Evolutionary conservation across 1,139 yeast genomes (phyloP), one percentile per base, ranked within the genome.

Genomic region (Blastobotrys capitulatus): DNA sequence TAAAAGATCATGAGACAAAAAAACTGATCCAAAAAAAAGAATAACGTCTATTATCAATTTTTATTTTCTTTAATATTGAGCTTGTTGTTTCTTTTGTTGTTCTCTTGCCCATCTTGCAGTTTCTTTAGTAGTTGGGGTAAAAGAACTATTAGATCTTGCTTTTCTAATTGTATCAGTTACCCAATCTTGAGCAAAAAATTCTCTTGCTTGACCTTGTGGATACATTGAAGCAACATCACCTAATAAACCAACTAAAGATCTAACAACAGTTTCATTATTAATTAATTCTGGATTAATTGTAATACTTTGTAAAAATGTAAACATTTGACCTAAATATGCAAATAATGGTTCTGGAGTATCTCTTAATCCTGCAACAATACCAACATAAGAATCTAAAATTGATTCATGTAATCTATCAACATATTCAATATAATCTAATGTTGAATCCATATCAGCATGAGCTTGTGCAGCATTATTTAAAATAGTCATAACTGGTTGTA

Each of bases 61-160:
- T 7, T 22, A 22, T 15, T 10, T 40, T 20, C 35, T 40, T 41
- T 38, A 38, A 9, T 6, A 19, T 4, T 15, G 6, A 3, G 13
- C 5, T 20, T 38, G 41, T 48, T 57, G 61, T 41, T 44, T 48
- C 70, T 80, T 82, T 65, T 82, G 89, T 69, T 83, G 96, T 60
- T 86, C 96, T 60, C 95, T 80, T 12, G 97, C 97, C 97, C 97
- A 92, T 70, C 90, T 80, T 15, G 97, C 97, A 26, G 96, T 87
- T 62, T 86, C 94, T 64, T 79, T 81, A 10, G 97, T 88, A 51
- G 77, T 72, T 55, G 77, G 78, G 42, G 80, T 74, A 63, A 83
- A 86, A 36, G 72, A 60, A 52, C 77, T 75, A 64, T 82, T 83
- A 44, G 78, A 64, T 65, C 90, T 78, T 16, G 95, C 86, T 62